These are phyloP conservation scores for Chalciporus sp. DNA, from an alignment of 1,284 basidiomycete species.

Conservation along the genomic window DNA sequence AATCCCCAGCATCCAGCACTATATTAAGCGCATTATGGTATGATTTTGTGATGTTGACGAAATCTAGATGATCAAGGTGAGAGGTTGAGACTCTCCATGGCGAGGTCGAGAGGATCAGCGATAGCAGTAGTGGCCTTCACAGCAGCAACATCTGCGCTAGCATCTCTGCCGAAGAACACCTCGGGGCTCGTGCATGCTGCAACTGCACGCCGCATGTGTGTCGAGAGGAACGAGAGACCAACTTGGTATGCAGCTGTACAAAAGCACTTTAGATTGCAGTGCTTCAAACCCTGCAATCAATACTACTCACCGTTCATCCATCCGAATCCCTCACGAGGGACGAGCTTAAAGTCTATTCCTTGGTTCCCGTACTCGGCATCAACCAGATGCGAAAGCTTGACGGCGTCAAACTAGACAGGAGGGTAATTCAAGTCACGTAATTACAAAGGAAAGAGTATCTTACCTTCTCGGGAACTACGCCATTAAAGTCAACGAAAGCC, in stretches of 20 bases:
- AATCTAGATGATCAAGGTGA: constrained; percentile 15
- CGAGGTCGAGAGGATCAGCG: constrained; percentile 68
- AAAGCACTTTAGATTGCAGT: constrained; percentile 24
- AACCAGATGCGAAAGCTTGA: constrained; percentile 91
- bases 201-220: constrained; percentile 92
- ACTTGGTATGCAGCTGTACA: constrained; percentile 86
- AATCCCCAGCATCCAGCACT: constrained; percentile 1
- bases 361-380: constrained; percentile 99
- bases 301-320: constrained; percentile 84
- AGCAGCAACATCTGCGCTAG: constrained; percentile 39
- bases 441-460: neutral
- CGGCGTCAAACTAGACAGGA: constrained; percentile 82
- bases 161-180: constrained; percentile 73
- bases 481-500: constrained; percentile 94
- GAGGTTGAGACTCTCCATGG: constrained; percentile 60
- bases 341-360: constrained; percentile 95
- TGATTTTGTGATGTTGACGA: neutral
- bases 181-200: constrained; percentile 92
- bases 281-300: neutral
- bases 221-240: constrained; percentile 92
- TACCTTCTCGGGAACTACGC: constrained; percentile 94
- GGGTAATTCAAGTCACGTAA: constrained; percentile 5
- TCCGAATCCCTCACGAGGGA: constrained; percentile 95
- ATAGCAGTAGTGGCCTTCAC: constrained; percentile 42
- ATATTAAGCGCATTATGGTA: constrained; percentile 13